Percentiles rank a stretch among this genome's conserved stretches.
Conservation (phyloP, 768 basidiomycete genomes). For the Epithele typhae region DNA sequence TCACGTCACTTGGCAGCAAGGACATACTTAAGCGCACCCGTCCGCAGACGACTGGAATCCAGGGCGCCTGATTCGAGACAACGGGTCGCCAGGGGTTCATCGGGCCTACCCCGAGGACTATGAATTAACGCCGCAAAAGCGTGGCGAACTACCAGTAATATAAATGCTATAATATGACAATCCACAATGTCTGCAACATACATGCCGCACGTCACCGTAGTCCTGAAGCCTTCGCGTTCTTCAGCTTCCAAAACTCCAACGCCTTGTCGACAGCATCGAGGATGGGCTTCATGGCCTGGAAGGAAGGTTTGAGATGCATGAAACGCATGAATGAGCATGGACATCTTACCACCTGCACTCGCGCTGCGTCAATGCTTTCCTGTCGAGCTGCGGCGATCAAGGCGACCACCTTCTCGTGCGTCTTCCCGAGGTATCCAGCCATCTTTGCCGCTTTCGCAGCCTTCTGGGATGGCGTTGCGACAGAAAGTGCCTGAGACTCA, state of each 20-base stretch:
- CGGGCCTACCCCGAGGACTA: too few relatives aligned
- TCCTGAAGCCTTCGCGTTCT: slow-evolving; percentile 14
- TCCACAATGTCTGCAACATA: too few relatives aligned
- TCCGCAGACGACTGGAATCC: too few relatives aligned
- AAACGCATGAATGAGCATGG: neutral
- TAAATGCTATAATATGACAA: too few relatives aligned
- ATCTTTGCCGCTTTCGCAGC: slow-evolving; percentile 82
- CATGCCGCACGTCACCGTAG: slow-evolving; percentile 4
- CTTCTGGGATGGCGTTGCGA: slow-evolving; percentile 62
- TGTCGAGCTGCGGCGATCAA: slow-evolving; percentile 61
- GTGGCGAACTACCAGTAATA: too few relatives aligned
- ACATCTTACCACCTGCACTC: slow-evolving; percentile 60
- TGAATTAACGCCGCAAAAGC: too few relatives aligned
- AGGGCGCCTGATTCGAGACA: too few relatives aligned
- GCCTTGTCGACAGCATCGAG: slow-evolving; percentile 72
- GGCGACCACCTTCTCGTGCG: slow-evolving; percentile 76
- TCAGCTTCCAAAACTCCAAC: slow-evolving; percentile 41
- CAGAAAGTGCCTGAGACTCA: slow-evolving; percentile 46
- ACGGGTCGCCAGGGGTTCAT: too few relatives aligned
- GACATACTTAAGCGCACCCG: too few relatives aligned
- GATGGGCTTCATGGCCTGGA: slow-evolving; percentile 73
- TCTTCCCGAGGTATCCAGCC: slow-evolving; percentile 76
- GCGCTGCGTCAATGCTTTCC: slow-evolving; percentile 56
- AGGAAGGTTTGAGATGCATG: neutral
- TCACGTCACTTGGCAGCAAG: too few relatives aligned